phyloP scores from a whole-genome alignment of 2,329 filamentous ascomycete genomes.

The Basipetospora chlamydospora region DNA sequence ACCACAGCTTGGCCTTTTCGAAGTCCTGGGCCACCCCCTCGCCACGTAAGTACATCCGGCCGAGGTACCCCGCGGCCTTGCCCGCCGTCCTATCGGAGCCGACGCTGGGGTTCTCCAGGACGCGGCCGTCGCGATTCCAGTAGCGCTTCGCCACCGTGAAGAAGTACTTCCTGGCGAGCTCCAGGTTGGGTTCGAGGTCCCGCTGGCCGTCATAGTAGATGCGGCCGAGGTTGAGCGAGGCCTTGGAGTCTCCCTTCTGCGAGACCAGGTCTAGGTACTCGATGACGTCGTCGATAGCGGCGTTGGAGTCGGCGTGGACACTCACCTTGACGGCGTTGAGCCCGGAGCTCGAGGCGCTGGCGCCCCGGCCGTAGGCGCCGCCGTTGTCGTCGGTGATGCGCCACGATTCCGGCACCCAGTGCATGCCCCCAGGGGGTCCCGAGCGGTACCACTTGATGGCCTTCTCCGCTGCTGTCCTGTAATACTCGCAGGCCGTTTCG shows the following conservation, averaged over 20 bases:
- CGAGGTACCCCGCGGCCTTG: constrained; percentile 76
- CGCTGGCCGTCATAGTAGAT: constrained; percentile 80
- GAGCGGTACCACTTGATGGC: constrained; percentile 77
- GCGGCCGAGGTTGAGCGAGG: constrained; percentile 72
- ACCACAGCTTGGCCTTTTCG: constrained; percentile 65
- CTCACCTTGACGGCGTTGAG: constrained; percentile 62
- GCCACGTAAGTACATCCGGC: constrained; percentile 77
- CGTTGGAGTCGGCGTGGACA: constrained; percentile 65
- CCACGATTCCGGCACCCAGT: constrained; percentile 63
- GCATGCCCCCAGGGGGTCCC: constrained; percentile 76
- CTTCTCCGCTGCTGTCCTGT: constrained; percentile 87
- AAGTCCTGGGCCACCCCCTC: constrained; percentile 73
- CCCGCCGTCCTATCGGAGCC: constrained; percentile 65
- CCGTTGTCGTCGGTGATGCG: constrained; percentile 81
- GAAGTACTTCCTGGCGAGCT: constrained; percentile 67
- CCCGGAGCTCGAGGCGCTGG: constrained; percentile 78
- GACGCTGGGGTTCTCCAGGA: constrained; percentile 52
- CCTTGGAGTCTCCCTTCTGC: constrained; percentile 76
- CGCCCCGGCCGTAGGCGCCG: constrained; percentile 89
- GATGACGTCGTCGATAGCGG: constrained; percentile 81
- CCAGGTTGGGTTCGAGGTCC: constrained; percentile 57
- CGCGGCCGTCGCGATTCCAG: constrained; percentile 66
- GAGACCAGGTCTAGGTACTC: constrained; percentile 88
- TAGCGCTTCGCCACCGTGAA: constrained; percentile 64
- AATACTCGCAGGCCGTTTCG: constrained; percentile 72